A percentile compares a stretch with the other conserved stretches of the same genome.
phyloP scores from a whole-genome alignment of 345 rosid species.

The Dipteronia sinensis region DNA sequence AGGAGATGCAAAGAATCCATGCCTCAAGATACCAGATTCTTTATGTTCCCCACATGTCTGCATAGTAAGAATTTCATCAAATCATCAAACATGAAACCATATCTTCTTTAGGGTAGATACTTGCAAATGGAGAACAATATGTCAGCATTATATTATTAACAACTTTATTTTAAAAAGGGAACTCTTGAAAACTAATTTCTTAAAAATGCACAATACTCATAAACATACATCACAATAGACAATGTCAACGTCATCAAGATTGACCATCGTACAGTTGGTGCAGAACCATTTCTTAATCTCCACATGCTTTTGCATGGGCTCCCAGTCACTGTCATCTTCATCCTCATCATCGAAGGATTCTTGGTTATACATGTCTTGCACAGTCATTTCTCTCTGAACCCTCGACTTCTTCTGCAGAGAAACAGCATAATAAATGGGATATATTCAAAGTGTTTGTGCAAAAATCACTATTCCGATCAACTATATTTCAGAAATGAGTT shows the following conservation, averaged over 20 bases:
- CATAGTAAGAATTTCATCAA: conserved; percentile 29
- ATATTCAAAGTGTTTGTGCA: background rate
- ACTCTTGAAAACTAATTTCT: background rate
- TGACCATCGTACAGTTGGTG: conserved; percentile 86
- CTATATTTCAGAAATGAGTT: background rate
- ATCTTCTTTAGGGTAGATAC: background rate
- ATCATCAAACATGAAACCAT: conserved; percentile 8
- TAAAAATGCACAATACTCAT: background rate
- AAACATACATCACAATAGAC: conserved; percentile 73
- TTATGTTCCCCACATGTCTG: conserved; percentile 93
- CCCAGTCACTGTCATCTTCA: conserved; percentile 96
- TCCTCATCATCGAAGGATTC: conserved; percentile 60
- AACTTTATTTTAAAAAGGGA: background rate
- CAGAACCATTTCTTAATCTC: conserved; percentile 85
- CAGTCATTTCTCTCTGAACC: conserved; percentile 61
- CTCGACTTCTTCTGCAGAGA: conserved; percentile 49
- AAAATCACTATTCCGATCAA: conserved; percentile 10
- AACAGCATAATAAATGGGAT: conserved; percentile 2
- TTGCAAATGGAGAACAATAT: background rate
- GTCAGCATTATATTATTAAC: conserved; percentile 9
- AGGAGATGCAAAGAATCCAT: conserved; percentile 74
- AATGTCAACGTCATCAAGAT: conserved; percentile 60
- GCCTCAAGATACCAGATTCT: conserved; percentile 77
- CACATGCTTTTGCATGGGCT: conserved; percentile 59
- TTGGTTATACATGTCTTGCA: conserved; percentile 69